phyloP scores from a whole-genome alignment of 805 yeast genomes.

The Jamesozyma lodderae region DNA sequence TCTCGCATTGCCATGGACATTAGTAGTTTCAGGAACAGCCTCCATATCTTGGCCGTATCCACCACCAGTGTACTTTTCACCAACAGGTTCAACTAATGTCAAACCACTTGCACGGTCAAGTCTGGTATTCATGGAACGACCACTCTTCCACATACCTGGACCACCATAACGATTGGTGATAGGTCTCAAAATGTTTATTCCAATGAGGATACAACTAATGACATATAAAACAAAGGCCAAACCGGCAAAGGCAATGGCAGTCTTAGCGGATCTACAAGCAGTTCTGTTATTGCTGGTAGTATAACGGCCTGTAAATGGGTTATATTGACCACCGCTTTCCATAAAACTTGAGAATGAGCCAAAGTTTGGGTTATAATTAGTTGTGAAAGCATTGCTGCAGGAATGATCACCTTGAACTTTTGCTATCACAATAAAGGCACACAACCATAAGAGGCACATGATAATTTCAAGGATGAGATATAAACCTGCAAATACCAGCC shows the following conservation, averaged over 20 bases:
- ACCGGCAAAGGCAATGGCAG: conserved; percentile 30
- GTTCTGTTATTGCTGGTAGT: conserved; percentile 7
- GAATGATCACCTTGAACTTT: conserved; percentile 23
- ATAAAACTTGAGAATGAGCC: conserved; percentile 8
- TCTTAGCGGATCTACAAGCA: conserved; percentile 26
- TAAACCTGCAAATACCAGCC: conserved; percentile 21
- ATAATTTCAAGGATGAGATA: conserved; percentile 23
- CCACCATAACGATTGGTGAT: conserved; percentile 13
- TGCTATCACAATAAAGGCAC: conserved; percentile 30
- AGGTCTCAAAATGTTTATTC: conserved; percentile 27
- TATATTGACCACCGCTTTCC: conserved; percentile 11
- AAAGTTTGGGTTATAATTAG: conserved; percentile 10
- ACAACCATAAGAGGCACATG: conserved; percentile 27
- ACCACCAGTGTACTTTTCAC: not conserved
- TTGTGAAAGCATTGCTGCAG: conserved; percentile 16
- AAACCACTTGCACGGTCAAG: conserved; percentile 21
- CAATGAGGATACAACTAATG: conserved; percentile 20
- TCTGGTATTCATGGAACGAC: conserved; percentile 13
- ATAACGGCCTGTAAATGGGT: conserved; percentile 13
- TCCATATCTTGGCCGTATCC: conserved; percentile 4
- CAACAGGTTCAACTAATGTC: conserved; percentile 10
- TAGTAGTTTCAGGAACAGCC: conserved; percentile 3
- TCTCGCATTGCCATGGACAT: not conserved
- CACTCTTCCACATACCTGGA: conserved; percentile 17
- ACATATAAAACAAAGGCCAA: conserved; percentile 23